phyloP scores from a whole-genome alignment of 192 early-diverging fungal species.

The Podila clonocystis region DNA sequence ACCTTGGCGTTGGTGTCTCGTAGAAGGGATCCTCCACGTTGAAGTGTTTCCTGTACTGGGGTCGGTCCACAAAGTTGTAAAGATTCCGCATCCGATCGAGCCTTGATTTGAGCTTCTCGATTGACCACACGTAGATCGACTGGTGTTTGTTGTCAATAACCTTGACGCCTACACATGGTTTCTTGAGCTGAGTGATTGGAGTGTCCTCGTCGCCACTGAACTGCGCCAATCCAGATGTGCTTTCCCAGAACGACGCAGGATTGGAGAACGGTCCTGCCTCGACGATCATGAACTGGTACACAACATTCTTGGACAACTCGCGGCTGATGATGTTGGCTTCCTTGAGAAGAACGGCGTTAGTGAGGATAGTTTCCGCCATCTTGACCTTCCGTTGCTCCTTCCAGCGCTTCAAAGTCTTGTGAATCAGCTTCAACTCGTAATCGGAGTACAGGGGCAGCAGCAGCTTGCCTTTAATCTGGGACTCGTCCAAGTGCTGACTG shows the following conservation, averaged over 20 bases:
- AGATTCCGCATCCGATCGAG: slow-evolving; percentile 77
- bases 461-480: slow-evolving; percentile 43
- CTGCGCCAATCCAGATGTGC: slow-evolving; percentile 57
- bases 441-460: slow-evolving; percentile 53
- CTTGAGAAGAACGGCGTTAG: slow-evolving; percentile 78
- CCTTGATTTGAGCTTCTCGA: slow-evolving; percentile 63
- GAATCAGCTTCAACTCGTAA: slow-evolving; percentile 53
- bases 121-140: slow-evolving; percentile 72
- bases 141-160: slow-evolving; percentile 66
- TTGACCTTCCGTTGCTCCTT: slow-evolving; percentile 64
- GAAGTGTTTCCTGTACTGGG: slow-evolving; percentile 64
- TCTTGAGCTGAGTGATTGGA: slow-evolving; percentile 50
- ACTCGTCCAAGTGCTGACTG: slow-evolving; percentile 43
- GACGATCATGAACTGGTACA: slow-evolving; percentile 86
- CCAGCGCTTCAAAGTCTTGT: slow-evolving; percentile 56
- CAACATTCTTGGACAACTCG: slow-evolving; percentile 82
- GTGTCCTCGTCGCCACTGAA: slow-evolving; percentile 60
- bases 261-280: slow-evolving; percentile 67
- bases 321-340: slow-evolving; percentile 91
- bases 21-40: slow-evolving; percentile 70
- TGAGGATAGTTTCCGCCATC: slow-evolving; percentile 74
- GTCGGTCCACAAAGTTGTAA: slow-evolving; percentile 67
- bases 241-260: slow-evolving; percentile 63
- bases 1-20: slow-evolving; percentile 62
- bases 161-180: slow-evolving; percentile 62